A percentile compares a stretch with the other conserved stretches of the same genome.
Conservation (phyloP, 2,329 filamentous ascomycete species). For the Blastomyces parvus region DNA sequence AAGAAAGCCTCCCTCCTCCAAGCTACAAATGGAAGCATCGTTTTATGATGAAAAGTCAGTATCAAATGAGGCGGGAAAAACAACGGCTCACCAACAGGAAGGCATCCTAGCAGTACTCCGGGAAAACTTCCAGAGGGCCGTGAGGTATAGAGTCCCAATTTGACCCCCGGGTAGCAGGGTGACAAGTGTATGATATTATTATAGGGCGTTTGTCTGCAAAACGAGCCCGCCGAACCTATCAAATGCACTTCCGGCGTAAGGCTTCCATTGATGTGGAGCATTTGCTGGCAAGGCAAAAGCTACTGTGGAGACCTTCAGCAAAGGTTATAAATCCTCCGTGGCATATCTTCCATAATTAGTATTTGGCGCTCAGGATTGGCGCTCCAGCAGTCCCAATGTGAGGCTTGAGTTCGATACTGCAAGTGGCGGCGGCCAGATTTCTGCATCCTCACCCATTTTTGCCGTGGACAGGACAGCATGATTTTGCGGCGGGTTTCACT, state of each 20-base stretch:
- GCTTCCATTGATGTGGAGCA: not conserved
- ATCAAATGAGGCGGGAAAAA: not conserved
- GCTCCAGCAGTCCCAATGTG: not conserved
- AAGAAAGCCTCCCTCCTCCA: not conserved
- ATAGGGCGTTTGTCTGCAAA: no score
- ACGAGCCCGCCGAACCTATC: not conserved
- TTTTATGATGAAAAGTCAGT: not conserved
- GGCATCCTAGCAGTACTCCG: not conserved
- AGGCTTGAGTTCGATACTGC: not conserved
- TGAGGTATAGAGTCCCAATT: not conserved
- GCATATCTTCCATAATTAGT: not conserved
- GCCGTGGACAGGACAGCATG: not conserved
- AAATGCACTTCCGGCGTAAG: not conserved
- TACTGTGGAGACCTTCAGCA: not conserved
- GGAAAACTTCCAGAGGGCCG: not conserved
- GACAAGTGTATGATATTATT: not conserved
- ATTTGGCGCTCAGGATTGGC: not conserved
- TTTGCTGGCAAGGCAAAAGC: conserved; percentile 1
- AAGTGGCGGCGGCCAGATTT: not conserved
- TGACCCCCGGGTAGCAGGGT: not conserved
- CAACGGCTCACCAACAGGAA: not conserved
- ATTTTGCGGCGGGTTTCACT: not conserved
- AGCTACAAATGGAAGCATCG: not conserved
- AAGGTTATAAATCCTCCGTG: not conserved
- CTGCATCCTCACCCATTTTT: not conserved